Percentiles rank a stretch among this genome's conserved stretches.
These are phyloP conservation scores for Pinus tabuliformis DNA, from an alignment of 75 land plant species.

Conservation along the genomic window DNA sequence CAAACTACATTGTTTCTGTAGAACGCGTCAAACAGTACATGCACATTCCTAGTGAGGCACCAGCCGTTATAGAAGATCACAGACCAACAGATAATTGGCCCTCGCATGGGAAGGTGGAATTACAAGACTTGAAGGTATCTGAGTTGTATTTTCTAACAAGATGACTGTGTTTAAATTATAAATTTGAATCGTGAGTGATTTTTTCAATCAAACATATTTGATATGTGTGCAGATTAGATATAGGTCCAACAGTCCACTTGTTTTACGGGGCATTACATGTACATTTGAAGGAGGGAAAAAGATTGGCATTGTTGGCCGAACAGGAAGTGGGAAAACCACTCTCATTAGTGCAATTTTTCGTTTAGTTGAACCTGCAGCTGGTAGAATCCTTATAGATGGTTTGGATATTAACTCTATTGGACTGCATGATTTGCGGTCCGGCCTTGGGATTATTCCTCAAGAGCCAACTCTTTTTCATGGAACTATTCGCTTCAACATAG, in stretches of 20 bases:
- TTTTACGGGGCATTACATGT: conserved; percentile 66
- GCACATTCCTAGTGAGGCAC: conserved; percentile 34
- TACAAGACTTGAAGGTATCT: conserved; percentile 32
- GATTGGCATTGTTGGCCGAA: conserved; percentile 44
- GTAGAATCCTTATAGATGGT: conserved; percentile 41
- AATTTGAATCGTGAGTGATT: background rate
- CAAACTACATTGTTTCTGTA: conserved; percentile 41
- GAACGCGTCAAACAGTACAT: conserved; percentile 49
- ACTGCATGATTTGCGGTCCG: conserved; percentile 43
- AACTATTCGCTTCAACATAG: conserved; percentile 39
- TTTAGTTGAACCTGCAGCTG: conserved; percentile 50
- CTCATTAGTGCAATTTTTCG: conserved; percentile 53
- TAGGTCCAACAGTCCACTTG: conserved; percentile 44
- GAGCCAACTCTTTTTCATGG: conserved; percentile 49
- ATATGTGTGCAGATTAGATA: conserved; percentile 55
- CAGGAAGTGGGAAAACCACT: conserved; percentile 65
- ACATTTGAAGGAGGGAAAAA: conserved; percentile 59
- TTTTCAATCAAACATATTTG: background rate
- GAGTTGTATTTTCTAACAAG: background rate
- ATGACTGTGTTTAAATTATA: background rate
- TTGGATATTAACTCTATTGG: conserved; percentile 38
- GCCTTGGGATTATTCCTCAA: conserved; percentile 22
- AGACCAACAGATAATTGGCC: conserved; percentile 41
- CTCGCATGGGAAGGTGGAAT: conserved; percentile 31
- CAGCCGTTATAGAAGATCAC: conserved; percentile 17